These are phyloP conservation scores for Diacronema lutheri DNA, from an alignment of 78 protist species.

Conservation along the genomic window DNA sequence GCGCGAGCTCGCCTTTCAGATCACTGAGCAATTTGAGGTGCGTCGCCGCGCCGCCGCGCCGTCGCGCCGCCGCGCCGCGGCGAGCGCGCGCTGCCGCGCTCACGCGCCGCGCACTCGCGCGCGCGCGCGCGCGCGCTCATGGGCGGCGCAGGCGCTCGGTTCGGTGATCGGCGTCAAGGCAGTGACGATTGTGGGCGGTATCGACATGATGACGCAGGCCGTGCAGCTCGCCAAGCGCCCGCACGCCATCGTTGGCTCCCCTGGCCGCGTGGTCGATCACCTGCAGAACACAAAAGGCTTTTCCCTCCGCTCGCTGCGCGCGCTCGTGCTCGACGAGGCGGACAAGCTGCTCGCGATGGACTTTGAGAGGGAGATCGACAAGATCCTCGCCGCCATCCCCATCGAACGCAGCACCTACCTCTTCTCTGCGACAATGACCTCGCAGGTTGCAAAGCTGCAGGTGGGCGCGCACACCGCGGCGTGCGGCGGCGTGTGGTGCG, in stretches of 20 bases:
- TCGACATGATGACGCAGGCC: constrained; percentile 71
- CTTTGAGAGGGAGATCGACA: constrained; percentile 85
- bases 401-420: constrained; percentile 73
- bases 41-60: no score
- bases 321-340: constrained; percentile 93
- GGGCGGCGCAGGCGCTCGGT: no score
- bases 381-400: constrained; percentile 61
- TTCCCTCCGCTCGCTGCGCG: constrained; percentile 30
- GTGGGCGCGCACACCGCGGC: no score
- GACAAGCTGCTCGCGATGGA: constrained; percentile 91
- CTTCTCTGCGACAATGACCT: constrained; percentile 98
- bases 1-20: constrained; percentile 95
- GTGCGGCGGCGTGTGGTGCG: no score
- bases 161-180: constrained; percentile 70
- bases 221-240: constrained; percentile 82
- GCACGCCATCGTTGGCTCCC: constrained; percentile 96
- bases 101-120: no score
- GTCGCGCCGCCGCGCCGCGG: no score
- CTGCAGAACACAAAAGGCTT: constrained; percentile 93
- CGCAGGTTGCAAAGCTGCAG: constrained; percentile 70
- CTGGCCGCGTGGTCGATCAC: constrained; percentile 92
- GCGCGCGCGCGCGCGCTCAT: no score
- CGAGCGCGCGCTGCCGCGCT: no score
- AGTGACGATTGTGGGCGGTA: constrained; percentile 78
- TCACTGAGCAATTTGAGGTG: constrained; percentile 81